Evolutionary conservation across 169 alveolate species (phyloP).

Genomic region (Eimeria maxima): DNA sequence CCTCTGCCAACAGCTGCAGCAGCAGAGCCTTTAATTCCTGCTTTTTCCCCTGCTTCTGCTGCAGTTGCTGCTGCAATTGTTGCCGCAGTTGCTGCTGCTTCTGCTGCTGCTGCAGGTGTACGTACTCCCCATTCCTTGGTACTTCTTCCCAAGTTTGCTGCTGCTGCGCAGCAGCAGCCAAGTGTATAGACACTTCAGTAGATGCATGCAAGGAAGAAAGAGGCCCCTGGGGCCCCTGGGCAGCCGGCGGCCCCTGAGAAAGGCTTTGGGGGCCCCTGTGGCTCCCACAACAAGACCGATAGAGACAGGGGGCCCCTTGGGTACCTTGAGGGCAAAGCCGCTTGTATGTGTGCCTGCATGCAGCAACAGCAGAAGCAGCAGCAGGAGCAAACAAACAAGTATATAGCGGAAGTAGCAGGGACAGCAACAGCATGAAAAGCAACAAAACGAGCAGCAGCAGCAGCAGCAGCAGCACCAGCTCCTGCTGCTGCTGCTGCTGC

Average conservation of each 20-base stretch:
- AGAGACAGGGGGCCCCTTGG: background rate
- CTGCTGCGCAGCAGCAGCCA: too few relatives aligned
- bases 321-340: background rate
- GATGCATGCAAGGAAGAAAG: background rate
- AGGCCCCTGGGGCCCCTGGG: background rate
- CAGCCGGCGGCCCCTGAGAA: conserved; percentile 3
- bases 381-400: background rate
- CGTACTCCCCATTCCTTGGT: background rate
- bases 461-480: background rate
- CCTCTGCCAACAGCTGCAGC: conserved; percentile 12
- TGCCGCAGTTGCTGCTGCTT: background rate
- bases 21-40: conserved; percentile 6
- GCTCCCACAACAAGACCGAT: background rate
- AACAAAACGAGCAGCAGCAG: background rate
- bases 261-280: background rate
- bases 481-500: background rate
- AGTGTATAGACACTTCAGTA: background rate
- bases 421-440: background rate
- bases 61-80: background rate
- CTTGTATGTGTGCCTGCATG: background rate
- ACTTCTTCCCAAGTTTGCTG: too few relatives aligned
- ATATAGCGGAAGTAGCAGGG: background rate
- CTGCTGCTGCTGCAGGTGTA: conserved; percentile 1
- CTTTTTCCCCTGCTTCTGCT: background rate
- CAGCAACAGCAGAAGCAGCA: conserved; percentile 3